A percentile compares a stretch with the other conserved stretches of the same genome.
phyloP scores from a whole-genome alignment of 352 stramenopile species.

The Globisporangium cederbergense region DNA sequence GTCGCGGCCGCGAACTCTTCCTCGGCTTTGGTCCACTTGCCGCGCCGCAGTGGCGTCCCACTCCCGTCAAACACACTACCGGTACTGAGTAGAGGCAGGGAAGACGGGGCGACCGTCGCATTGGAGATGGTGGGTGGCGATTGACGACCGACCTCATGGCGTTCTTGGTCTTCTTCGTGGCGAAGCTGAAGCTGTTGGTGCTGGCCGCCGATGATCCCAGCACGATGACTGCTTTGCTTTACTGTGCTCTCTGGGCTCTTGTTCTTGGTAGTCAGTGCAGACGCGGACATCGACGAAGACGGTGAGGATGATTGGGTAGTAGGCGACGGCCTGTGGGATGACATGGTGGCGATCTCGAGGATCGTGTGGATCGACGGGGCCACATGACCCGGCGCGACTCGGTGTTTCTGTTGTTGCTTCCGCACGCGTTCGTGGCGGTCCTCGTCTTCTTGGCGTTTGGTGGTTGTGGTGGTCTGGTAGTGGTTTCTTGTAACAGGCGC shows the following conservation, averaged over 20 bases:
- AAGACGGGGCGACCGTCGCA: not conserved
- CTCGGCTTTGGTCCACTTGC: slow-evolving; percentile 71
- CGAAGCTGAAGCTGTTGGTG: not conserved
- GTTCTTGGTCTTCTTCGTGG: not conserved
- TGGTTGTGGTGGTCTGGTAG: not conserved
- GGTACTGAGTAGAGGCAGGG: not conserved
- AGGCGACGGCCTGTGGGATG: not conserved
- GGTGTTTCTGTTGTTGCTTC: not conserved
- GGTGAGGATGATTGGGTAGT: not conserved
- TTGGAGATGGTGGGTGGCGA: not conserved
- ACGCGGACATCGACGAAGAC: not conserved
- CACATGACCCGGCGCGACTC: not conserved
- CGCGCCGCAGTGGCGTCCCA: slow-evolving; percentile 38
- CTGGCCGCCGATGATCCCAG: not conserved
- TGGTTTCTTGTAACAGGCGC: not conserved
- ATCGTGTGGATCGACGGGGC: slow-evolving; percentile 11
- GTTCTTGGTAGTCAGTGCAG: not conserved
- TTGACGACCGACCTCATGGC: slow-evolving; percentile 4
- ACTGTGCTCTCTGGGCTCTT: not conserved
- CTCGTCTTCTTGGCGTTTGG: not conserved
- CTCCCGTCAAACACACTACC: slow-evolving; percentile 1
- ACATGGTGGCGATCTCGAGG: slow-evolving; percentile 10
- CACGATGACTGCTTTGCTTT: not conserved
- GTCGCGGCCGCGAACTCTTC: slow-evolving; percentile 62
- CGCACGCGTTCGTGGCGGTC: not conserved